These are phyloP conservation scores for Kwoniella sp. DNA, from an alignment of 768 basidiomycete species.

Conservation along the genomic window DNA sequence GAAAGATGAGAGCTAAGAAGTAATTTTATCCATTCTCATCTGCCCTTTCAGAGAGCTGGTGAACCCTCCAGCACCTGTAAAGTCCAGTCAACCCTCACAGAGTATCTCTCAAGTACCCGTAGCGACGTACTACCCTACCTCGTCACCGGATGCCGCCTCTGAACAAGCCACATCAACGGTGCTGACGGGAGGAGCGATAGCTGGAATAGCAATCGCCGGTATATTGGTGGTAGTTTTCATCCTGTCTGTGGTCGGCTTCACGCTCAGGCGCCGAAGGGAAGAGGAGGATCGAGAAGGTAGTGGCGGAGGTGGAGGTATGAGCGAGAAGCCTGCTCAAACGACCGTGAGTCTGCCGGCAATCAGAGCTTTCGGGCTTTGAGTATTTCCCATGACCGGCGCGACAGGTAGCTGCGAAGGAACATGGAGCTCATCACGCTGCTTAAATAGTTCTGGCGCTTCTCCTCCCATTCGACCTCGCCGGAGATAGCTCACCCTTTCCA, in stretches of 20 bases:
- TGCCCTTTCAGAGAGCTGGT: neutral
- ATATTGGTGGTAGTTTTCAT: neutral
- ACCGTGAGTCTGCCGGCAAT: conserved; percentile 1
- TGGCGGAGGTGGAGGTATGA: neutral
- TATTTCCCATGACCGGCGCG: too few relatives aligned
- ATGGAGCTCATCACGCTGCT: too few relatives aligned
- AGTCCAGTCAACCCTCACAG: neutral
- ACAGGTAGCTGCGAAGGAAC: too few relatives aligned
- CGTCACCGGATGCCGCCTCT: neutral
- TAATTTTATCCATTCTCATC: too few relatives aligned
- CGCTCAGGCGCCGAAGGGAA: conserved; percentile 3
- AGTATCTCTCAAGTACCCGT: conserved; percentile 4
- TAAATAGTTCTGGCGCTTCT: conserved; percentile 17
- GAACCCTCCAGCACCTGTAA: neutral
- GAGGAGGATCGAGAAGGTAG: conserved; percentile 8
- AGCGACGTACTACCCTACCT: conserved; percentile 15
- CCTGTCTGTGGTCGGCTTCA: conserved; percentile 1
- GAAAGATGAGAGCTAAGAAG: too few relatives aligned
- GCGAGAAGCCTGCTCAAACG: conserved; percentile 1
- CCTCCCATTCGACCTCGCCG: conserved; percentile 3
- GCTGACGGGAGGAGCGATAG: conserved; percentile 9
- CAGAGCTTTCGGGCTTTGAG: too few relatives aligned
- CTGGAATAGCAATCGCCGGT: conserved; percentile 7
- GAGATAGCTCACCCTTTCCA: conserved; percentile 9
- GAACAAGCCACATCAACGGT: neutral